Evolutionary conservation across 345 rosid genomes (phyloP).

Genomic region (Sonneratia alba): DNA sequence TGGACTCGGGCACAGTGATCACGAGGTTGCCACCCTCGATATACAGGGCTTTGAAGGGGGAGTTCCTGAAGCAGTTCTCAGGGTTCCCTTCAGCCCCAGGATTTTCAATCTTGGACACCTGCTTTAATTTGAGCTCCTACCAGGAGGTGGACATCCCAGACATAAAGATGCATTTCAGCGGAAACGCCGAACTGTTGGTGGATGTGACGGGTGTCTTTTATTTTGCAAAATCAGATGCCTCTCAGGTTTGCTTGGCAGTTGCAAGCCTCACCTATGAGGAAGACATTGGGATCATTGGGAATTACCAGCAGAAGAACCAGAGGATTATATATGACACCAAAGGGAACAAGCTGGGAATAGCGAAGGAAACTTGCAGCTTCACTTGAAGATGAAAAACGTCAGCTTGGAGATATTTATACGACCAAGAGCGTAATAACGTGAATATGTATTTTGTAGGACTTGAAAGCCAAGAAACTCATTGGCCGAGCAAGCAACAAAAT

Average conservation of each 20-base stretch:
- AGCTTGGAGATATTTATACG: background rate
- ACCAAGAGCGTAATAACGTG: conserved; percentile 1
- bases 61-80: conserved; percentile 60
- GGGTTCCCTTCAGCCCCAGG: conserved; percentile 61
- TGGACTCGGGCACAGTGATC: conserved; percentile 87
- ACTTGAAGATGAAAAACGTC: conserved; percentile 3
- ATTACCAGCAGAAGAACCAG: conserved; percentile 82
- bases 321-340: conserved; percentile 74
- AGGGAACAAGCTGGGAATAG: conserved; percentile 58
- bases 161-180: conserved; percentile 49
- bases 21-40: conserved; percentile 70
- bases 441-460: background rate
- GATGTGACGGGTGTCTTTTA: conserved; percentile 69
- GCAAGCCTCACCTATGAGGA: conserved; percentile 66
- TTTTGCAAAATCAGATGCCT: conserved; percentile 59
- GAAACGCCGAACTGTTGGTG: conserved; percentile 41
- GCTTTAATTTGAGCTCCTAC: conserved; percentile 69
- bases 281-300: conserved; percentile 62
- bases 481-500: background rate
- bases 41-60: conserved; percentile 55
- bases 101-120: conserved; percentile 70
- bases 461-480: background rate
- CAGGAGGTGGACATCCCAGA: conserved; percentile 60
- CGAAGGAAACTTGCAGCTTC: conserved; percentile 66
- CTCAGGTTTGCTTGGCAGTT: conserved; percentile 76